Evolutionary conservation across 495 filamentous ascomycete species (phyloP).

Genomic region (Thozetella sp.): DNA sequence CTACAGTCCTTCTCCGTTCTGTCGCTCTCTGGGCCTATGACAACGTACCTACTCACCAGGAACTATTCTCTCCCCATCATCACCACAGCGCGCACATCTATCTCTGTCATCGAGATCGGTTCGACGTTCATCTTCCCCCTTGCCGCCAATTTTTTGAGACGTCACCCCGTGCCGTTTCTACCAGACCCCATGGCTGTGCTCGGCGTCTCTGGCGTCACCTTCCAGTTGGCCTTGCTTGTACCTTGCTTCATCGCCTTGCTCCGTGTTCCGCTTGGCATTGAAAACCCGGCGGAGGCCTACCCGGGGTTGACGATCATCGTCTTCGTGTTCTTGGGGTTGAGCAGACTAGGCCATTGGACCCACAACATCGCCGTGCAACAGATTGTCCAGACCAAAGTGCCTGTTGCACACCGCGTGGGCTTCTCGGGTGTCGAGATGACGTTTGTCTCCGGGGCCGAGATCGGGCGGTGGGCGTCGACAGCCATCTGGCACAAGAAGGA

Average conservation of each 20-base stretch:
- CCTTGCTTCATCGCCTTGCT: slow-evolving; percentile 10
- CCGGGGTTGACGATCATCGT: slow-evolving; percentile 14
- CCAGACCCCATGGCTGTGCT: slow-evolving; percentile 8
- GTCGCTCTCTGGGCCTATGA: slow-evolving; percentile 12
- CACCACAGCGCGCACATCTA: slow-evolving; percentile 9
- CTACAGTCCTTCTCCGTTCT: slow-evolving; percentile 14
- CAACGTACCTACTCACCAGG: slow-evolving; percentile 11
- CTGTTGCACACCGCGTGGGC: slow-evolving; percentile 20
- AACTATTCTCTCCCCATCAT: slow-evolving; percentile 8
- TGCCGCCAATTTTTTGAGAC: slow-evolving; percentile 4
- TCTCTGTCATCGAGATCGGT: slow-evolving; percentile 8
- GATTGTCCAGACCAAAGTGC: slow-evolving; percentile 30
- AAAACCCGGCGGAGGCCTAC: slow-evolving; percentile 4
- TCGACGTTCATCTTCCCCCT: slow-evolving; percentile 11
- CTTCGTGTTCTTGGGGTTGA: slow-evolving; percentile 34
- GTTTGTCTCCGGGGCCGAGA: slow-evolving; percentile 30
- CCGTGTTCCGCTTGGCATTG: not conserved
- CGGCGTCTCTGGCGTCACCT: slow-evolving; percentile 8
- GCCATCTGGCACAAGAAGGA: slow-evolving; percentile 24
- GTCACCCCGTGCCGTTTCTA: slow-evolving; percentile 8
- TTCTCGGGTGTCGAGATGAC: slow-evolving; percentile 37
- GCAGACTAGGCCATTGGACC: slow-evolving; percentile 37
- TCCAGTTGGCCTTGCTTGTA: slow-evolving; percentile 6
- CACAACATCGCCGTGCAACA: slow-evolving; percentile 37
- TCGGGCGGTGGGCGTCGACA: slow-evolving; percentile 21